Base-by-base conservation (phyloP, 441 rosid genomes). In the Mallotus repandus region DNA sequence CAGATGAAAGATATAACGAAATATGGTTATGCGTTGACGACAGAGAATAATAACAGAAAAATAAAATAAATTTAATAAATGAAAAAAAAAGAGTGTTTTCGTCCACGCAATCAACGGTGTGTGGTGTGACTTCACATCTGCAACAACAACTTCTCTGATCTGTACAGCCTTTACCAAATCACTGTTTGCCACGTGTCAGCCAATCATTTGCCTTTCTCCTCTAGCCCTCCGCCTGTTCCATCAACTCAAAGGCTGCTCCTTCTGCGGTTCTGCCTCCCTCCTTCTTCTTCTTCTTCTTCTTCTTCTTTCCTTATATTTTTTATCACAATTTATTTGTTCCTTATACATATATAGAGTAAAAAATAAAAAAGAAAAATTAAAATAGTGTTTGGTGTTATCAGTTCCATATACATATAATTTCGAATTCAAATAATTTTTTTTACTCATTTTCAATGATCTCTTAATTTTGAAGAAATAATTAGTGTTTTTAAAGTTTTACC, bases 61-160 rank as follows among this genome's bases (percentile, higher is more conserved):
- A 69, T 50, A 5, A 21, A 4, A 64, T 0, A 21, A 4, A 64
- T 0, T 25, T 5, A 62, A 14, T 22, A 11, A 32, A 49, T 25
- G 29, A 49, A 60, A 48, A 13, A 9, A 60, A 43, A 29, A 57
- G 71, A 9, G 73, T 73, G 86, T 48, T 83, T 81, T 82, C 90
- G 85, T 85, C 92, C 84, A 86, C 90, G 90, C 89, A 78, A 88
- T 83, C 86, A 81, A 81, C 81, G 89, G 85, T 81, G 86, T 81
- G 85, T 83, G 87, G 86, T 84, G 88, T 84, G 89, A 88, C 80
- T 81, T 53, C 71, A 66, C 77, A 12, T 57, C 78, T 53, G 72
- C 71, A 38, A 38, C 0, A 38, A 38, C 41, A 38, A 38, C 41
- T 4, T 38, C 13, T 49, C 41, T 49, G 66, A 19, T 38, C 41